Base-by-base conservation (phyloP, 352 stramenopile species). In the Phytophthora meadii region DNA sequence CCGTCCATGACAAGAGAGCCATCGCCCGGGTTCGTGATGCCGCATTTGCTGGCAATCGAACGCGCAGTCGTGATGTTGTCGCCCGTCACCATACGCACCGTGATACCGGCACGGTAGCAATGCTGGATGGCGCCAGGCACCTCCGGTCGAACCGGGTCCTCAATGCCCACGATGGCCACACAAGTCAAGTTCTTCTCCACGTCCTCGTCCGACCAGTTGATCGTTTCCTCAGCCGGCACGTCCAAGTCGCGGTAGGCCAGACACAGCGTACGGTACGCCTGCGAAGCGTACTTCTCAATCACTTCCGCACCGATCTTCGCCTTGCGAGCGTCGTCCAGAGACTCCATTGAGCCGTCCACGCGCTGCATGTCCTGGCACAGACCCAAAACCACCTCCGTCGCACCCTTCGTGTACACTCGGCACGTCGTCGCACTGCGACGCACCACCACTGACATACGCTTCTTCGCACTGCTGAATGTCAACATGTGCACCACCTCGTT, bases 211-310 rank as follows among this genome's bases (percentile, higher is more conserved):
- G 61, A 45, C 70, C 70, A 78, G 39, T 70, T 64, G 15, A 22
- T 59, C 11, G 53, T 72, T 4, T 78, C 76, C 41, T 74, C 68
- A 25, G 67, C 59, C 14, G 56, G 62, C n/a, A 66, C 59, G 15
- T 85, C 72, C 37, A 94, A 68, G 46, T 94, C 80, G 42, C 82
- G 86, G 70, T 98, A 88, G 11, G 85, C 81, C 40, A 96, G 68
- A 24, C 87, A 94, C 46, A 96, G 59, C 53, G 82, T 96, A 34
- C 90, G 92, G 37, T 88, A 93, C 44, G 52, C 87, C 69, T 82
- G 73, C 5, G 64, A 65, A 37, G 88, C 81, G 64, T 93, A 95
- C 58, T 92, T 81, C 54, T 89, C 54, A 77, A 98, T 96, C 53
- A 87, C 70, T 14, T 71, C 45, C 1, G 25, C 59, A 2, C 69